A percentile compares a stretch with the other conserved stretches of the same genome.
phyloP scores from a whole-genome alignment of 1,284 basidiomycete species.

The Acaromyces ingoldii region DNA sequence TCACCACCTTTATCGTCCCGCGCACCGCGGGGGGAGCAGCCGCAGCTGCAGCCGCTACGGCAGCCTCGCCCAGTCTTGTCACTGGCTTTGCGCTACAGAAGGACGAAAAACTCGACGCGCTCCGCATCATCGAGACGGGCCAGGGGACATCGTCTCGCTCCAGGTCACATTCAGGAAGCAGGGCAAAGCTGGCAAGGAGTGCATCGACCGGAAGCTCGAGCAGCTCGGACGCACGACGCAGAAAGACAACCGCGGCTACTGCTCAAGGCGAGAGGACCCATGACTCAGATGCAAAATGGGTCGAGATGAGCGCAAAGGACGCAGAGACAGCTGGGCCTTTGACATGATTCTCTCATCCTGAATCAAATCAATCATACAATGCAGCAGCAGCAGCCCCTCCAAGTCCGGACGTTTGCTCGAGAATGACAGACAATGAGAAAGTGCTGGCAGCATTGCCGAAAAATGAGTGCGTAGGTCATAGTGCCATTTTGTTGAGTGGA shows the following conservation, averaged over 20 bases:
- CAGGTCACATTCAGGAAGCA: background rate
- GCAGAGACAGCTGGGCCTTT: background rate
- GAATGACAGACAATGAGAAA: no score
- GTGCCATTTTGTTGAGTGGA: no score
- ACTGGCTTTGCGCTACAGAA: background rate
- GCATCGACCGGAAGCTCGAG: background rate
- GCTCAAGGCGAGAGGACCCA: background rate
- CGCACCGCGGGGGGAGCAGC: background rate
- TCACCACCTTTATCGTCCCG: conserved; percentile 24
- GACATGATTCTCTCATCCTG: no score
- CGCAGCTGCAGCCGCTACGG: background rate
- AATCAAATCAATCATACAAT: no score
- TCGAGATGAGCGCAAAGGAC: conserved; percentile 30
- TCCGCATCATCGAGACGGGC: background rate
- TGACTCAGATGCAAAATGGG: conserved; percentile 25
- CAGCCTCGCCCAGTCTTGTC: background rate
- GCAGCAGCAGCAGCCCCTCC: no score
- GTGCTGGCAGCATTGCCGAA: no score
- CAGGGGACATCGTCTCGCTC: background rate
- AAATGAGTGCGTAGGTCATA: no score
- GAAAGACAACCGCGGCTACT: background rate
- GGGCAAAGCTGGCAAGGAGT: conserved; percentile 9
- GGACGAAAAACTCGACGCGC: background rate
- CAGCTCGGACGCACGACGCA: background rate
- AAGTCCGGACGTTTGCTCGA: no score